Conservation (phyloP, 2,329 filamentous ascomycete species). For the Ophiosphaerella narmari region DNA sequence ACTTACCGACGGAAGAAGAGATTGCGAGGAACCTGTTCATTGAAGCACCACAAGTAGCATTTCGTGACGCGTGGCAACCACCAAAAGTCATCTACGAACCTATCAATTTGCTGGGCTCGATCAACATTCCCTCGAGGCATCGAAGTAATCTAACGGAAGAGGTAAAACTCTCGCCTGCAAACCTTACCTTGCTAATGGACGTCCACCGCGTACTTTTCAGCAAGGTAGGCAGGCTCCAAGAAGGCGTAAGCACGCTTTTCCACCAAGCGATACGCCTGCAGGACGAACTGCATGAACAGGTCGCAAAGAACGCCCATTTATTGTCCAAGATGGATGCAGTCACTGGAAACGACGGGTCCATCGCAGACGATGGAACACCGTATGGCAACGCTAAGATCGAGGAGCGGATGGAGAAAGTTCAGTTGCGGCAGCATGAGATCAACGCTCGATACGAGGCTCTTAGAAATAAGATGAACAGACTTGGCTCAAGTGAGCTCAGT, state of each 20-base stretch:
- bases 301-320: slow-evolving; percentile 68
- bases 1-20: slow-evolving; percentile 32
- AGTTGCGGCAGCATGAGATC: slow-evolving; percentile 62
- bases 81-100: slow-evolving; percentile 63
- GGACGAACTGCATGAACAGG: slow-evolving; percentile 69
- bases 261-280: slow-evolving; percentile 70
- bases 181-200: slow-evolving; percentile 72
- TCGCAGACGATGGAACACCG: slow-evolving; percentile 50
- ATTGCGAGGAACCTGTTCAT: slow-evolving; percentile 29
- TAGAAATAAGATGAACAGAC: slow-evolving; percentile 52
- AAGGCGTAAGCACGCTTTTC: slow-evolving; percentile 75
- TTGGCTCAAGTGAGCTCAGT: slow-evolving; percentile 62
- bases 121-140: slow-evolving; percentile 65
- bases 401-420: slow-evolving; percentile 60
- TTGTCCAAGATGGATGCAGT: slow-evolving; percentile 69
- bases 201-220: slow-evolving; percentile 72
- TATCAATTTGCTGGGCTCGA: slow-evolving; percentile 61
- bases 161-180: slow-evolving; percentile 71
- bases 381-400: slow-evolving; percentile 63
- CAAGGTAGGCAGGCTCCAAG: slow-evolving; percentile 70
- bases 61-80: slow-evolving; percentile 69
- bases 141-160: slow-evolving; percentile 68
- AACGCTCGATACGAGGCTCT: slow-evolving; percentile 65
- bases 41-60: slow-evolving; percentile 47
- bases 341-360: slow-evolving; percentile 59